Evolutionary conservation across 441 rosid species (phyloP), one percentile per base, ranked within the genome.

Genomic region (Capsella rubella): DNA sequence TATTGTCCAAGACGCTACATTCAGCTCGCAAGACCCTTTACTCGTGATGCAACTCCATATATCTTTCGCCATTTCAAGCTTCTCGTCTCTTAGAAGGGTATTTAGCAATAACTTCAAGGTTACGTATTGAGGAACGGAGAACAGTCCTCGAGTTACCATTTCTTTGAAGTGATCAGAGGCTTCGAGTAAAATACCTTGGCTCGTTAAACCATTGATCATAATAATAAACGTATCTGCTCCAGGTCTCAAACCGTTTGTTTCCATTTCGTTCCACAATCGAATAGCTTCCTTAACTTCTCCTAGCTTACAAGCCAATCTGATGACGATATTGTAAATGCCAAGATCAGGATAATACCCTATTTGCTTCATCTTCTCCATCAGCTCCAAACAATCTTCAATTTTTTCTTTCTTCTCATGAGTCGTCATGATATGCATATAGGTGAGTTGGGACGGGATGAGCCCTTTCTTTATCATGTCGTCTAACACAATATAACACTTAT

Each of bases 391-490:
- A 84, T 89, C 87, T 74, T 89, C 94, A 45, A 91, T 68, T 59
- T 88, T 85, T 68, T 88, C 98, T 68, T 83, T 84, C 84, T 88
- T 91, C 80, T 93, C 98, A 80, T 84, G 95, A 42, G 90, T 91
- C 79, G 86, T 59, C 91, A 90, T 81, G 55, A 93, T 85, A 63
- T 88, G 90, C 87, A 90, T 80, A 80, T 84, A 93, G 4, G 90
- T 87, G 50, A 78, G 62, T 18, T 87, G 81, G 57, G 72, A 84
- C 12, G 97, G 96, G 80, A 73, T 43, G 67, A 73, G 73, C 47
- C 93, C 86, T 73, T 77, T 79, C 79, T 74, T 74, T 69, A 73
- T 80, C 95, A 93, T 87, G 49, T 72, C 69, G 59, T 88, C 85
- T 71, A 93, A 77, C 67, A 91, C 71, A 77, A 79, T 79, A 54